A percentile compares a stretch with the other conserved stretches of the same genome.
Conservation (phyloP, 73 alveolate species). For the Tetrahymena thermophila region DNA sequence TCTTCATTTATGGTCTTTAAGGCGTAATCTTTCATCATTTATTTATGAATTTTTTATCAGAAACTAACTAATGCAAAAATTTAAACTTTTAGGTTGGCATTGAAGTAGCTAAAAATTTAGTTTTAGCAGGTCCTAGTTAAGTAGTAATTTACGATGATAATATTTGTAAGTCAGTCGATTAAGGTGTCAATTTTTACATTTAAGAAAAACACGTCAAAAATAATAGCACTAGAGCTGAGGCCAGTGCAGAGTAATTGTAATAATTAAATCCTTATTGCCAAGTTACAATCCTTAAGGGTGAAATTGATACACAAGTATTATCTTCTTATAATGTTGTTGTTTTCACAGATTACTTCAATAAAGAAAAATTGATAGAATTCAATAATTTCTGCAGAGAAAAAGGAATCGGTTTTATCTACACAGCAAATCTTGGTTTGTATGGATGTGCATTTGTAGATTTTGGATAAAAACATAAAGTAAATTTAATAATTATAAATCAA, state of each 20-base stretch:
- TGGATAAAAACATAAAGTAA: conserved; percentile 60
- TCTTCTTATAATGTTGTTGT: conserved; percentile 66
- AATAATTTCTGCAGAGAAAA: conserved; percentile 71
- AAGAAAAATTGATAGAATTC: conserved; percentile 57
- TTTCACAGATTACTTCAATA: conserved; percentile 74
- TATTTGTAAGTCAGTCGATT: conserved; percentile 60
- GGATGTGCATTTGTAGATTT: conserved; percentile 95
- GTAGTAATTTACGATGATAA: conserved; percentile 85
- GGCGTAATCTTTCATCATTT: conserved; percentile 46
- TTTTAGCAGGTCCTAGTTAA: conserved; percentile 93
- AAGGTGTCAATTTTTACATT: conserved; percentile 91
- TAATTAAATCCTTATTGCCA: conserved; percentile 94
- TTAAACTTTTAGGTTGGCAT: conserved; percentile 62
- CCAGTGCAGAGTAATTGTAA: conserved; percentile 70
- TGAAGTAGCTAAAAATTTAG: conserved; percentile 94
- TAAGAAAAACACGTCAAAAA: conserved; percentile 79
- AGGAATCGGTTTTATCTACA: conserved; percentile 73
- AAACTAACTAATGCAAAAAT: neutral
- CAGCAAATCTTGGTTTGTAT: conserved; percentile 73
- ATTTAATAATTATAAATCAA: neutral
- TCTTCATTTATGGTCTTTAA: conserved; percentile 27
- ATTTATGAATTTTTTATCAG: neutral
- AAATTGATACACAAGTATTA: conserved; percentile 3
- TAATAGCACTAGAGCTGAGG: conserved; percentile 78
- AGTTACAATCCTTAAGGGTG: conserved; percentile 60